Evolutionary conservation across 306 rosid species (phyloP).

Genomic region (Pyrus pyrifolia): DNA sequence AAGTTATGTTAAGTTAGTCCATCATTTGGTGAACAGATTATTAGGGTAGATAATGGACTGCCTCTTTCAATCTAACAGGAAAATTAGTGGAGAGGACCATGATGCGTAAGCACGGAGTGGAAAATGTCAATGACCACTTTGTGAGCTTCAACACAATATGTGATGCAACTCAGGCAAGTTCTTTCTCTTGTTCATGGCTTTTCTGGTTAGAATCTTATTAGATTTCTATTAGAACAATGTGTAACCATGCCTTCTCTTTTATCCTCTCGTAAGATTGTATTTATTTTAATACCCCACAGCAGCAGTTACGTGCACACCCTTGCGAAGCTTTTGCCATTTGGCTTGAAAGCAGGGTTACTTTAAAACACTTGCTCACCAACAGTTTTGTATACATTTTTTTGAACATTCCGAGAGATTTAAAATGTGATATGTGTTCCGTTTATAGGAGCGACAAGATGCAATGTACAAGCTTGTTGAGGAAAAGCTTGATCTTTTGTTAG

Average conservation of each 20-base stretch:
- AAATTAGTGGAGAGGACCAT: slow-evolving; percentile 75
- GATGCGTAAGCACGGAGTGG: slow-evolving; percentile 85
- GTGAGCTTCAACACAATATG: slow-evolving; percentile 96
- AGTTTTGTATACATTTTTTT: neutral
- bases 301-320: neutral
- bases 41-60: slow-evolving; percentile 8
- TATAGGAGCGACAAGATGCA: slow-evolving; percentile 99
- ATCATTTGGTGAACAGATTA: neutral
- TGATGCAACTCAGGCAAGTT: slow-evolving; percentile 87
- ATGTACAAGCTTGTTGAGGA: slow-evolving; percentile 90
- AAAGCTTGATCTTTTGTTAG: slow-evolving; percentile 73
- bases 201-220: neutral
- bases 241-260: neutral
- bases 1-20: neutral
- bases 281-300: neutral
- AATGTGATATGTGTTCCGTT: neutral
- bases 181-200: neutral
- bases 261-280: neutral
- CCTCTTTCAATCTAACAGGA: slow-evolving; percentile 44
- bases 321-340: neutral
- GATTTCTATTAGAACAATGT: neutral
- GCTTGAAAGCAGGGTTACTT: neutral
- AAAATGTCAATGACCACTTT: slow-evolving; percentile 70
- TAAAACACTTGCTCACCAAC: neutral
- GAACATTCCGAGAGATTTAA: neutral